Conservation (phyloP, 73 alveolate genomes). For the Paramecium primaurelia region DNA sequence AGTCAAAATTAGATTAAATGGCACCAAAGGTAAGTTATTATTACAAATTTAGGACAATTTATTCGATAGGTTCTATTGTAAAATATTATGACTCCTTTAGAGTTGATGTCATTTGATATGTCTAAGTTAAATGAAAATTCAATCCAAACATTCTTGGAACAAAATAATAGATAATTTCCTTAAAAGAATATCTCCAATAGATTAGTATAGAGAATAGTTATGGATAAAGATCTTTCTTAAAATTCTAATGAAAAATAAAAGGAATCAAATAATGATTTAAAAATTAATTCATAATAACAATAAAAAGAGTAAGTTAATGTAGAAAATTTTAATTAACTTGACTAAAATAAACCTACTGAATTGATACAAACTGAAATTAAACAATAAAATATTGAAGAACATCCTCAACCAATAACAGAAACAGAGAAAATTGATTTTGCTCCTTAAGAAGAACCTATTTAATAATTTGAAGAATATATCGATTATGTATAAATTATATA, state of each 20-base stretch:
- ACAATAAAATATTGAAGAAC: not conserved
- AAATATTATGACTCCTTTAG: not conserved
- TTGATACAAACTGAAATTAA: not conserved
- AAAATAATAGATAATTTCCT: not conserved
- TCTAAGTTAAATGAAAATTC: slow-evolving; percentile 6
- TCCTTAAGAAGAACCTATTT: not conserved
- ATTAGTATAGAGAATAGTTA: not conserved
- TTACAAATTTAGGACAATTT: not conserved
- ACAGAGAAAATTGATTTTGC: not conserved
- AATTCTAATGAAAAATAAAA: not conserved
- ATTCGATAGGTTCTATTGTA: not conserved
- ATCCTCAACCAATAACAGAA: not conserved
- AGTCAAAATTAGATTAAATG: slow-evolving; percentile 3
- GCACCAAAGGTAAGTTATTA: not conserved
- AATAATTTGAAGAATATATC: not conserved
- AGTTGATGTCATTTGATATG: slow-evolving; percentile 6
- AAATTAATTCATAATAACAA: not conserved
- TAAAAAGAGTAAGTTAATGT: not conserved
- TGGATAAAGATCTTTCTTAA: not conserved
- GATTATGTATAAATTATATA: not conserved
- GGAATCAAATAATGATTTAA: not conserved
- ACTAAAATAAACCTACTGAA: not conserved
- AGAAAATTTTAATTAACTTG: not conserved
- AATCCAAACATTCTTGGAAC: not conserved
- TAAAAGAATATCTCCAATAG: not conserved